Percentiles rank a stretch among this genome's conserved stretches.
These are phyloP conservation scores for Diversispora epigaea DNA, from an alignment of 192 early-diverging fungal genomes.

Conservation along the genomic window DNA sequence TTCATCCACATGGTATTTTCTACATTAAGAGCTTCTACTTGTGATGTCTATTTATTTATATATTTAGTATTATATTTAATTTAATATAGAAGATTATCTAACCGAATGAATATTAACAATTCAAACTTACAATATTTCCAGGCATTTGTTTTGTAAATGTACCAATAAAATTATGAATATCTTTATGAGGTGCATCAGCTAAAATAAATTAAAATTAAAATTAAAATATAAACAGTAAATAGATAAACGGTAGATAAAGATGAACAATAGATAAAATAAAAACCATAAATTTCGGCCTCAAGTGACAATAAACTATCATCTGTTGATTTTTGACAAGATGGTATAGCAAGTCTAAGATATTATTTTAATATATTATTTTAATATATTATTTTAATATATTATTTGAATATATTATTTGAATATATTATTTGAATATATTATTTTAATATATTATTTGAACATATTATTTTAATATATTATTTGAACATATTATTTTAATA, in stretches of 20 bases:
- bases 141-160: conserved; percentile 54
- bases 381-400: no score
- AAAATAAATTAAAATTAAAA: neutral
- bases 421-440: no score
- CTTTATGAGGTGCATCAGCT: conserved; percentile 89
- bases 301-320: conserved; percentile 61
- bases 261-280: neutral
- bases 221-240: neutral
- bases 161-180: conserved; percentile 90
- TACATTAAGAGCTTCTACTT: conserved; percentile 69
- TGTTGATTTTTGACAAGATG: conserved; percentile 72
- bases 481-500: no score
- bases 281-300: conserved; percentile 75
- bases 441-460: no score
- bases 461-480: no score
- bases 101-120: neutral
- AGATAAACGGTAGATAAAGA: neutral
- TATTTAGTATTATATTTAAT: neutral
- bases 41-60: conserved; percentile 32
- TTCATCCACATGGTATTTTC: conserved; percentile 97
- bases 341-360: conserved; percentile 66
- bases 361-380: no score
- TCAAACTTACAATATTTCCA: conserved; percentile 28
- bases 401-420: no score
- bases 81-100: neutral